Conservation (phyloP, 768 basidiomycete genomes). For the Glaciozyma antarctica region DNA sequence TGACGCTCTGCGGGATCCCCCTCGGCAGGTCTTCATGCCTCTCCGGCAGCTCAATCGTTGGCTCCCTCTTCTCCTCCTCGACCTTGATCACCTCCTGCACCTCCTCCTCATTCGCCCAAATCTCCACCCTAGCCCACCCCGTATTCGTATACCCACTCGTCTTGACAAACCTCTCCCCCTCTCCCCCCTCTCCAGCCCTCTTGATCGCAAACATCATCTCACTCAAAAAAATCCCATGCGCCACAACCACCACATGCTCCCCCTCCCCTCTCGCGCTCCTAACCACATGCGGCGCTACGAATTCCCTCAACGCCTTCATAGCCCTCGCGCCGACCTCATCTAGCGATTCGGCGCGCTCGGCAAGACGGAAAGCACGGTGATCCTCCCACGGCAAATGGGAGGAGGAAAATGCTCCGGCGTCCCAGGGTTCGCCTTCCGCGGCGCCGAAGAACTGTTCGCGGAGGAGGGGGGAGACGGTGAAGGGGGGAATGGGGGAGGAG, state of each 20-base stretch:
- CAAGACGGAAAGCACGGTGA: constrained; percentile 39
- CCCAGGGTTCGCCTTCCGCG: constrained; percentile 36
- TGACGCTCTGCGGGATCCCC: not conserved
- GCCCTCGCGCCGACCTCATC: constrained; percentile 42
- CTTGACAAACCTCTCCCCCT: constrained; percentile 17
- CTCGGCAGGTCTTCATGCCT: constrained; percentile 13
- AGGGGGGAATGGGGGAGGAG: constrained; percentile 34
- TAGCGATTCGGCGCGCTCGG: constrained; percentile 39
- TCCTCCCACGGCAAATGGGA: constrained; percentile 30
- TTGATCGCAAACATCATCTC: constrained; percentile 41
- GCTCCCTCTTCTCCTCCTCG: constrained; percentile 7
- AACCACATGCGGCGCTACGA: constrained; percentile 39
- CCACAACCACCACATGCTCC: constrained; percentile 38
- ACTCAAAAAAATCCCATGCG: constrained; percentile 43
- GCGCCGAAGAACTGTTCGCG: constrained; percentile 44
- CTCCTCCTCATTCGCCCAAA: not conserved
- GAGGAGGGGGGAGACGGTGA: constrained; percentile 38
- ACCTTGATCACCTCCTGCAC: not conserved
- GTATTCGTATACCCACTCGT: constrained; percentile 31
- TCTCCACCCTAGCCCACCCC: constrained; percentile 30
- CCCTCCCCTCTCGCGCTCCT: too few relatives aligned
- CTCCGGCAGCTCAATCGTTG: constrained; percentile 13
- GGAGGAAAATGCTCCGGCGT: constrained; percentile 15
- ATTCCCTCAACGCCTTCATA: constrained; percentile 34
- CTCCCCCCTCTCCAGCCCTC: constrained; percentile 8